Percentiles rank a stretch among this genome's conserved stretches.
Conservation (phyloP, 73 alveolate genomes). For the Blepharisma stoltei region DNA sequence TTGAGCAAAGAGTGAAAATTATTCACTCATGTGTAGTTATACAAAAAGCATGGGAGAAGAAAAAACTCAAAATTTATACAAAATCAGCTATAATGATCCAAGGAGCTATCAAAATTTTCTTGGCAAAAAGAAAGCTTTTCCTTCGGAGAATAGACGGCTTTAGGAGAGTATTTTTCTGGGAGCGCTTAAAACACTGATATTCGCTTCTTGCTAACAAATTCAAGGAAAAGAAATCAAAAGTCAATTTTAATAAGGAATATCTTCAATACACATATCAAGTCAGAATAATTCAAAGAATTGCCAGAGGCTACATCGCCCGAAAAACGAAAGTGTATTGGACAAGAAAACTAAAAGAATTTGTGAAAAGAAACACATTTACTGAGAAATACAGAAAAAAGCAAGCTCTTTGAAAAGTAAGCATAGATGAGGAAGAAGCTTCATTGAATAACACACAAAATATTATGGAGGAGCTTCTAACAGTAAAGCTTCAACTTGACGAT, state of each 20-base stretch:
- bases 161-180: neutral
- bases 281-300: neutral
- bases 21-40: slow-evolving; percentile 17
- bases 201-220: neutral
- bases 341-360: neutral
- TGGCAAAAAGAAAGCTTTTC: slow-evolving; percentile 1
- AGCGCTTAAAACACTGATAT: slow-evolving; percentile 15
- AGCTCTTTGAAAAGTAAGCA: too few species aligned
- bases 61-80: neutral
- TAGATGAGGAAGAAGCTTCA: too few species aligned
- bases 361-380: neutral
- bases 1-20: slow-evolving; percentile 5
- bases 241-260: neutral
- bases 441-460: too few species aligned
- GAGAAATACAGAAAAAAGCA: neutral
- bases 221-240: slow-evolving; percentile 1
- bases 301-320: slow-evolving; percentile 5
- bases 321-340: slow-evolving; percentile 8
- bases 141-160: neutral
- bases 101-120: neutral
- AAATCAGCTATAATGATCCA: neutral
- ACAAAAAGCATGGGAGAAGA: neutral
- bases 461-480: too few species aligned
- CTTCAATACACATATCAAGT: neutral
- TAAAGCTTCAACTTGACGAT: too few species aligned